phyloP scores from a whole-genome alignment of 768 basidiomycete genomes.

The Naganishia friedmannii region DNA sequence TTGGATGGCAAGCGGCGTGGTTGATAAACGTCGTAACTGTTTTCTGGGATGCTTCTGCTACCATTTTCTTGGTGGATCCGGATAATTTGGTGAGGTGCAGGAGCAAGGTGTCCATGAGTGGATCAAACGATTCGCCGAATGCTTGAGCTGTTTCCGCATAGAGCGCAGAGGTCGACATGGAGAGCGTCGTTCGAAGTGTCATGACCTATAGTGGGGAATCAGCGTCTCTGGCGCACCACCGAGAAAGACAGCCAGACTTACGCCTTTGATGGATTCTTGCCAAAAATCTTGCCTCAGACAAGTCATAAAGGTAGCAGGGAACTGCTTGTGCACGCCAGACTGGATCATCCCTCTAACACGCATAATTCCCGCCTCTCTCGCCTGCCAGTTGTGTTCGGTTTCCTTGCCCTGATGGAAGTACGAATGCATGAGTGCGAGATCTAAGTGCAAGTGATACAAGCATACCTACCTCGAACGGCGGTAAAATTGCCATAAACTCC shows the following conservation, averaged over 20 bases:
- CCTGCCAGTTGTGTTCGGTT: slow-evolving; percentile 91
- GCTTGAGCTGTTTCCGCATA: slow-evolving; percentile 69
- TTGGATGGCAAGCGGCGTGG: slow-evolving; percentile 68
- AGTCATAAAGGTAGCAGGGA: slow-evolving; percentile 68
- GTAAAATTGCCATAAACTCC: slow-evolving; percentile 75
- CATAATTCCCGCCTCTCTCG: slow-evolving; percentile 71
- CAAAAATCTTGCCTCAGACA: slow-evolving; percentile 74
- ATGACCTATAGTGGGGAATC: slow-evolving; percentile 59
- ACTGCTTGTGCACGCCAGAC: slow-evolving; percentile 74
- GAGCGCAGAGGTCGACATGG: slow-evolving; percentile 71
- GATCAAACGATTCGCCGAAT: slow-evolving; percentile 70
- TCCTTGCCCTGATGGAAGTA: slow-evolving; percentile 73
- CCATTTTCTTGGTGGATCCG: slow-evolving; percentile 86
- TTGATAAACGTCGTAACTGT: slow-evolving; percentile 67
- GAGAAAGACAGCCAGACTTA: slow-evolving; percentile 52
- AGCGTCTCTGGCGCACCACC: neutral
- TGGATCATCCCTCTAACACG: slow-evolving; percentile 85
- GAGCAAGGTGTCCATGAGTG: slow-evolving; percentile 71
- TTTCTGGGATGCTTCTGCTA: slow-evolving; percentile 78
- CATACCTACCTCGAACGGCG: slow-evolving; percentile 70
- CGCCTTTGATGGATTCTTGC: slow-evolving; percentile 79
- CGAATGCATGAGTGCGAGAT: slow-evolving; percentile 2
- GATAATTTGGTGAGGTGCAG: slow-evolving; percentile 75
- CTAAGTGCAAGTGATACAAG: neutral
- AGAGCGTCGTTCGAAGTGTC: slow-evolving; percentile 87